Base-by-base conservation (phyloP, 441 rosid species). In the Populus hybrid region DNA sequence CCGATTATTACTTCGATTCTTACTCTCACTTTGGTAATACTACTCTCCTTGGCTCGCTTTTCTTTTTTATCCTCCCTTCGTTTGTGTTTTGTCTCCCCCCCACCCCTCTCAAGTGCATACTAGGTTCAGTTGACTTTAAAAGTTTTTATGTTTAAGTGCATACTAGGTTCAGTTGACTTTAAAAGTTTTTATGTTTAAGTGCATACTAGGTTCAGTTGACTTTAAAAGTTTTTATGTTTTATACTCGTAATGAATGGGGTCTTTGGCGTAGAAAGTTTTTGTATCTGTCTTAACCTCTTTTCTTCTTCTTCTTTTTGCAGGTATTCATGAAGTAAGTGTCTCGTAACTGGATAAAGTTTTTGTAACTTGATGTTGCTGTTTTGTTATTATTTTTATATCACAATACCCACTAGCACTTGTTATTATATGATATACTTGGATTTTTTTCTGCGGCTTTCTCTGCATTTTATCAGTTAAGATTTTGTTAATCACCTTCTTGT, bases 321-420 rank as follows among this genome's bases (percentile, higher is more conserved):
- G 98, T 74, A 95, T 95, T 84, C 98, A 95, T 76, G 99, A 95
- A 94, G 99, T 95, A 91, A 92, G 98, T 89, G 77, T 69, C 75
- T 79, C 68, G 84, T 75, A 61, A 67, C 34, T 79, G 77, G 78
- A 63, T 57, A 38, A 73, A 8, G 50, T 61, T 50, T 70, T 59
- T 72, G 64, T 67, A 8, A n/a, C 10, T n/a, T 30, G 38, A 11
- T 54, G 32, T 30, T 30, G 32, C 32, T 30, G 24, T 11, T 54
- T 40, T 75, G n/a, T n/a, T 32, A 9, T 67, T 35, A 11, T 30
- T 30, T 24, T 40, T 36, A 23, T 4, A 16, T 67, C 64, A 30
- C 0, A 46, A 18, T 6, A 32, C 32, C 40, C 42, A 20, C 34
- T 50, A 67, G 34, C 26, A 46, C 30, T 24, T 26, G 10, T 12